A percentile compares a stretch with the other conserved stretches of the same genome.
These are phyloP conservation scores for Nepenthes gracilis DNA, from an alignment of 148 eudicot species.

Conservation along the genomic window DNA sequence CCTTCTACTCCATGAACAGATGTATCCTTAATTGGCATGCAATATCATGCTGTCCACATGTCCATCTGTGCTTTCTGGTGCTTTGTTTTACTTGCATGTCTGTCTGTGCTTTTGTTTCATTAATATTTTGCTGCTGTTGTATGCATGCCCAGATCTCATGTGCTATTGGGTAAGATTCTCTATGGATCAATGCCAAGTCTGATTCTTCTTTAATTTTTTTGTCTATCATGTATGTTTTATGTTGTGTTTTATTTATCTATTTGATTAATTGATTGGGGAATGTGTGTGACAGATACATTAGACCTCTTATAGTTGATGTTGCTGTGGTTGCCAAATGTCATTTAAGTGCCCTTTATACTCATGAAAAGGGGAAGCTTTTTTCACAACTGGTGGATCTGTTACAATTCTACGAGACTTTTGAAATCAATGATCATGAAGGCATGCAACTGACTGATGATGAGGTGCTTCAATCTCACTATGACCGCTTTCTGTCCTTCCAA, in stretches of 20 bases:
- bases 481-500: slow-evolving; percentile 86
- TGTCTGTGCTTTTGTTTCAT: no score
- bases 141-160: no score
- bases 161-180: no score
- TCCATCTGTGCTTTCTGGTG: no score
- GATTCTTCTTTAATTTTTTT: not conserved
- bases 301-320: slow-evolving; percentile 92
- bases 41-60: no score
- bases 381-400: slow-evolving; percentile 93
- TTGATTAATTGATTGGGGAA: not conserved
- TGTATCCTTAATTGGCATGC: no score
- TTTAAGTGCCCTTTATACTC: slow-evolving; percentile 76
- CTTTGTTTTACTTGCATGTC: no score
- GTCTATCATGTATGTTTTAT: not conserved
- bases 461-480: slow-evolving; percentile 90
- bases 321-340: slow-evolving; percentile 97
- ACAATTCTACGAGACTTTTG: slow-evolving; percentile 89
- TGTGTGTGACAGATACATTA: slow-evolving; percentile 47
- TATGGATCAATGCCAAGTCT: no score
- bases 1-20: no score
- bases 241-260: not conserved
- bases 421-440: slow-evolving; percentile 80
- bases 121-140: no score
- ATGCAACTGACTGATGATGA: slow-evolving; percentile 93
- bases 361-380: slow-evolving; percentile 82